Base-by-base conservation (phyloP, 768 basidiomycete genomes). In the Tulasnella sp. region DNA sequence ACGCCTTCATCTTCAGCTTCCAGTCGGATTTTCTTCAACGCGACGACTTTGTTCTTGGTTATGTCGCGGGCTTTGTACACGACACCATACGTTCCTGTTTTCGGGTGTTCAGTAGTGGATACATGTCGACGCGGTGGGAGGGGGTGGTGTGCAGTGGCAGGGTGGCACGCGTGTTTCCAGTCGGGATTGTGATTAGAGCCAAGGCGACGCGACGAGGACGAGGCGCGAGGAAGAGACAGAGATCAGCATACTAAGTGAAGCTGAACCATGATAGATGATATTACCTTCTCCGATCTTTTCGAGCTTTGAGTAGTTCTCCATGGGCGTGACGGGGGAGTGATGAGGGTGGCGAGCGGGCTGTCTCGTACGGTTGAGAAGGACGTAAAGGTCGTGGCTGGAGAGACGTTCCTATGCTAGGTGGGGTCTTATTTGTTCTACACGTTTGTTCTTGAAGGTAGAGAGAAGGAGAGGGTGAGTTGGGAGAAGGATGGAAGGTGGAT, bases 1-100 rank as follows among this genome's bases (percentile, higher is more conserved):
- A 99, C 98, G 73, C 98, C 98, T 86, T 99, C 98, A 85, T 99
- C 98, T 86, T 99, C 98, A 24, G 96, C 96, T 85, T 99, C 98
- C 40, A 99, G 91, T 58, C 98, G 89, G 85, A 99, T 99, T 90
- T 99, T 99, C 92, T 99, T 99, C 83, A 99, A 89, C 31, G 98
- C 98, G 77, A 99, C 98, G 83, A 98, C 92, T 83, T 91, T 87
- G 85, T 93, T 93, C 11, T 90, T 93, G 72, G 87, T 89, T 82
- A 91, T 87, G 85, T 99, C 97, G 83, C 92, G 91, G 58, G 97
- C 97, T 86, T 98, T 98, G 90, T 99, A 99, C 31, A 99, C 97
- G 77, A 99, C 97, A 80, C 97, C 97, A 83, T 99, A 99, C 37
- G 97, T 98, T 83, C 97, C 97, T 99, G 82, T 46, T 42, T 34